Base-by-base conservation (phyloP, 805 yeast genomes). In the Blastobotrys terrestris region DNA sequence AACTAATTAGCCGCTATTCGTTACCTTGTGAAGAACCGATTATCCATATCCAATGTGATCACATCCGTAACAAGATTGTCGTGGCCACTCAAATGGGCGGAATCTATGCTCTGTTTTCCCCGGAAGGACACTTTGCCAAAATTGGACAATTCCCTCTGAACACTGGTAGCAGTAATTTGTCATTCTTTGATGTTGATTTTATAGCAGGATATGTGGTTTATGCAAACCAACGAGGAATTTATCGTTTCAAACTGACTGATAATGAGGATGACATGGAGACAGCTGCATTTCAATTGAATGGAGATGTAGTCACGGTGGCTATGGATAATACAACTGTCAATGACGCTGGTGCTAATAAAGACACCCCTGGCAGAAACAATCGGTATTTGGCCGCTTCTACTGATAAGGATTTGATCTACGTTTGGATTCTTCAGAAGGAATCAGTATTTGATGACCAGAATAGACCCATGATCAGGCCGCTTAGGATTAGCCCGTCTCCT, bases 381-480 rank as follows among this genome's bases (percentile, higher is more conserved):
- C 52, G 60, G 19, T 58, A 52, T 31, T 35, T 59, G 6, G 64
- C 61, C 16, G 58, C 58, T 6, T 60, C 57, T 19, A 56, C 61
- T 2, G 44, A 44, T 26, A 52, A 49, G 20, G 52, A 51, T 47
- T 18, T 31, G 20, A 52, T 59, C 2, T 58, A 54, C 48, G 41
- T 59, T 13, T 60, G 62, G 62, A 42, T 47, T 4, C 47, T 58
- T 5, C 56, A 55, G 19, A 53, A 44, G 8, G 48, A 49, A 16
- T 20, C 46, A 11, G 22, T 21, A 3, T 26, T 6, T 11, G 35
- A 26, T 26, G 42, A 48, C 2, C 44, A 8, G 11, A 11, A 21
- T 2, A 20, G 13, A 3, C 39, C 39, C 31, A 50, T 46, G 2
- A 51, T 58, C 18, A n/a, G 31, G 2, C 57, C 60, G 1, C 8